Percentiles rank a stretch among this genome's conserved stretches.
Evolutionary conservation across 139 green algal genomes (phyloP).

Genomic region (Trebouxia sp.): DNA sequence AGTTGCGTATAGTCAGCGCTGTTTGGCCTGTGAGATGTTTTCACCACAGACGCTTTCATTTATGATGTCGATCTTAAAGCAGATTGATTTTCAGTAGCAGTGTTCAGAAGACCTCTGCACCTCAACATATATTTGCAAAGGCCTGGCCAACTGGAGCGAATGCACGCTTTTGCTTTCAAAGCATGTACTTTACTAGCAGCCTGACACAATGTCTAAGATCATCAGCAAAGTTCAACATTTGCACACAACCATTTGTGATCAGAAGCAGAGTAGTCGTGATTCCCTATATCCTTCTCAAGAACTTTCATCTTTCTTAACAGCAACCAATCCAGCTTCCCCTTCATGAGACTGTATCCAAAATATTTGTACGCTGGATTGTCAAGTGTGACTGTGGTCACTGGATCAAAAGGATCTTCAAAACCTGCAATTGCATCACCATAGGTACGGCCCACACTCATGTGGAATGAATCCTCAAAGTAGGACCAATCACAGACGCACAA

Average conservation of each 20-base stretch:
- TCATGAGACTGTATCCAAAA: slow-evolving; percentile 58
- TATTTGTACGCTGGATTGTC: slow-evolving; percentile 70
- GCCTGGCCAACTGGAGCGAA: no score
- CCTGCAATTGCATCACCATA: slow-evolving; percentile 38
- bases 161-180: no score
- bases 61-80: no score
- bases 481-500: no score
- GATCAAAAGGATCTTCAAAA: slow-evolving; percentile 69
- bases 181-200: no score
- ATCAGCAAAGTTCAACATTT: slow-evolving; percentile 26
- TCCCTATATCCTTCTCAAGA: slow-evolving; percentile 58
- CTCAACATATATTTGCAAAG: no score
- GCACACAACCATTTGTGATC: slow-evolving; percentile 84
- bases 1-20: no score
- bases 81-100: no score
- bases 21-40: no score
- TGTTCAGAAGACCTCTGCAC: no score
- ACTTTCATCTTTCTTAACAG: slow-evolving; percentile 58
- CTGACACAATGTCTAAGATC: no score
- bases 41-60: no score
- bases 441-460: background rate
- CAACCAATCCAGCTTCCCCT: slow-evolving; percentile 84
- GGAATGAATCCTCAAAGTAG: background rate
- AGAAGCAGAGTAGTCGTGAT: slow-evolving; percentile 65
- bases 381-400: slow-evolving; percentile 62